These are phyloP conservation scores for Xylaria sp. DNA, from an alignment of 2,329 filamentous ascomycete species.

Conservation along the genomic window DNA sequence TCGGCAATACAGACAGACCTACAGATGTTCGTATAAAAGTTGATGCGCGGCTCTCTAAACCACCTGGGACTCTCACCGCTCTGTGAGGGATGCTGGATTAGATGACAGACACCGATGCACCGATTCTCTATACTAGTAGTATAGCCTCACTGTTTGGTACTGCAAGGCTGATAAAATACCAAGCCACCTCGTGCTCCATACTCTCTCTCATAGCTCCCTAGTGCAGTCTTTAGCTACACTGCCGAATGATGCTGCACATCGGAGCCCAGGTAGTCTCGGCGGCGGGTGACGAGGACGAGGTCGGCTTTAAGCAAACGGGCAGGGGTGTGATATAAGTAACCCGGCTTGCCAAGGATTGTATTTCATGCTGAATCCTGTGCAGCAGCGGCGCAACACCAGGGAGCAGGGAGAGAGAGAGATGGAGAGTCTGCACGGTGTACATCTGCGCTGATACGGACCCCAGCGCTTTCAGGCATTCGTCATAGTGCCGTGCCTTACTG, in stretches of 20 bases:
- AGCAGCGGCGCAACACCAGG: constrained; percentile 11
- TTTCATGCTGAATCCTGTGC: constrained; percentile 27
- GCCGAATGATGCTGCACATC: too few species aligned
- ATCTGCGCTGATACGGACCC: not conserved
- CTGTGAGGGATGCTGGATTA: not conserved
- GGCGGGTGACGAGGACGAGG: not conserved
- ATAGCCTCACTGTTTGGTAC: constrained; percentile 19
- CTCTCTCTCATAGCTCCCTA: too few species aligned
- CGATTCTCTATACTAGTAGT: not conserved
- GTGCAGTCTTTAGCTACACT: too few species aligned
- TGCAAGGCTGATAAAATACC: constrained; percentile 24
- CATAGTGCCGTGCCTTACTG: constrained; percentile 6
- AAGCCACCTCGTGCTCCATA: not conserved
- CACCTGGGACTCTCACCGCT: not conserved
- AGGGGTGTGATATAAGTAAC: not conserved
- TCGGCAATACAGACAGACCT: not conserved
- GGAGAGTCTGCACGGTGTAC: constrained; percentile 17
- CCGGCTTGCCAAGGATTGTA: constrained; percentile 14
- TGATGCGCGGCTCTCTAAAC: not conserved
- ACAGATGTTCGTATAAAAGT: not conserved
- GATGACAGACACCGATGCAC: not conserved
- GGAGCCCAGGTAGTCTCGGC: not conserved
- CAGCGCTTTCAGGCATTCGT: constrained; percentile 25
- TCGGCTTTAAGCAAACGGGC: not conserved
- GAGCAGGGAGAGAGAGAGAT: constrained; percentile 1